Base-by-base conservation (phyloP, 2,329 filamentous ascomycete species). In the Stenocarpella maydis region DNA sequence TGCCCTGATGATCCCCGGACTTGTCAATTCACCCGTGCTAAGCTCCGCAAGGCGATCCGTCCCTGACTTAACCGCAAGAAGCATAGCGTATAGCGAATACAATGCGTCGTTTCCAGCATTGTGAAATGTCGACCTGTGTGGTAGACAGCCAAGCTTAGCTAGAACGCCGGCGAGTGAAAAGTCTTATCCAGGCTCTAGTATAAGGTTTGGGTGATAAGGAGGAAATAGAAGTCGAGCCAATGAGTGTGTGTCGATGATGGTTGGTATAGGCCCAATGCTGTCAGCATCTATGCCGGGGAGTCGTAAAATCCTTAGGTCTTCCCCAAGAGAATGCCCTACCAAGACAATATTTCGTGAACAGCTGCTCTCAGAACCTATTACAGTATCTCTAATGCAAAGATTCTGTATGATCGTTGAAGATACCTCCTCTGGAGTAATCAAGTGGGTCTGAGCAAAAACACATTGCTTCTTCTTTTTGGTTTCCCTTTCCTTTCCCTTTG, bases 71-170 rank as follows among this genome's bases (percentile, higher is more conserved):
- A 53, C 21, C 1, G 24, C 49, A n/a, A 54, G 14, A 1, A 58
- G 52, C 65, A 67, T 28, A 58, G 52, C 28, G 28, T 55, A n/a
- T 2, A 55, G 50, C n/a, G 50, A 24, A 37, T 47, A 28, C 34
- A 55, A 5, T 14, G 50, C 39, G 21, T 66, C 26, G 31, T 55
- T 54, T 2, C 50, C 50, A 12, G 39, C 19, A n/a, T 66, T n/a
- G 2, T 49, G 39, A 15, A 47, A 37, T 8, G 21, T 24, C 17
- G 24, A 28, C 28, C 9, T 43, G 14, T 49, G 7, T 15, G 28
- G 52, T 6, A 37, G 17, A 4, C 26, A 58, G 17, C 24, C 26
- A 8, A 55, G 28, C 15, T 66, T 6, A 28, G 26, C 4, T 3
- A 49, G 41, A 3, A 49, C 14, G 9, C 41, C 28, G 15, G 15